Evolutionary conservation across 148 eudicot genomes (phyloP).

Genomic region (Diospyros kaki): DNA sequence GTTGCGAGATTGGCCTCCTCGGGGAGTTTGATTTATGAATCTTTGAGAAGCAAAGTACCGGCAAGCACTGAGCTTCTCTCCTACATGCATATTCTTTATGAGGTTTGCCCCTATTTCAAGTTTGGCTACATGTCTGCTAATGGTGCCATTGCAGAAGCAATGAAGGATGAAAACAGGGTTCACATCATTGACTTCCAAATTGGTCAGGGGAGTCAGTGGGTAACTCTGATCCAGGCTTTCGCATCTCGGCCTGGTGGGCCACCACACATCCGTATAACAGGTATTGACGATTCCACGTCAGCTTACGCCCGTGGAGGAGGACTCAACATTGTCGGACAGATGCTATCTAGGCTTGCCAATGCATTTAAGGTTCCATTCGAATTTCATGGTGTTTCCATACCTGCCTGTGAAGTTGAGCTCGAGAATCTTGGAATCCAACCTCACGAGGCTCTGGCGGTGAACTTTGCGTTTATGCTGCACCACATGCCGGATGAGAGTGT

Average conservation of each 20-base stretch:
- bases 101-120: constrained; percentile 51
- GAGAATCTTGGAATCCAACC: constrained; percentile 27
- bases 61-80: constrained; percentile 35
- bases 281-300: constrained; percentile 34
- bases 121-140: constrained; percentile 60
- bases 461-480: constrained; percentile 47
- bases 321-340: constrained; percentile 29
- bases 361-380: constrained; percentile 42
- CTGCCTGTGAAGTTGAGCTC: constrained; percentile 17
- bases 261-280: constrained; percentile 46
- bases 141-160: constrained; percentile 53
- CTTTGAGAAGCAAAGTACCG: constrained; percentile 33
- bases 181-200: constrained; percentile 49
- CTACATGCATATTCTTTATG: constrained; percentile 36
- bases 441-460: constrained; percentile 37
- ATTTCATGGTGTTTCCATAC: constrained; percentile 24
- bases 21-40: constrained; percentile 35
- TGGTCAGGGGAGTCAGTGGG: constrained; percentile 51
- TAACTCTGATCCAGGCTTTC: constrained; percentile 47
- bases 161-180: constrained; percentile 42
- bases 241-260: constrained; percentile 52
- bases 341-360: constrained; percentile 39
- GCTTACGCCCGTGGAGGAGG: constrained; percentile 48
- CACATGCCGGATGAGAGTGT: constrained; percentile 53
- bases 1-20: constrained; percentile 32